phyloP scores from a whole-genome alignment of 1,284 basidiomycete genomes.

The Rhodofomes roseus region DNA sequence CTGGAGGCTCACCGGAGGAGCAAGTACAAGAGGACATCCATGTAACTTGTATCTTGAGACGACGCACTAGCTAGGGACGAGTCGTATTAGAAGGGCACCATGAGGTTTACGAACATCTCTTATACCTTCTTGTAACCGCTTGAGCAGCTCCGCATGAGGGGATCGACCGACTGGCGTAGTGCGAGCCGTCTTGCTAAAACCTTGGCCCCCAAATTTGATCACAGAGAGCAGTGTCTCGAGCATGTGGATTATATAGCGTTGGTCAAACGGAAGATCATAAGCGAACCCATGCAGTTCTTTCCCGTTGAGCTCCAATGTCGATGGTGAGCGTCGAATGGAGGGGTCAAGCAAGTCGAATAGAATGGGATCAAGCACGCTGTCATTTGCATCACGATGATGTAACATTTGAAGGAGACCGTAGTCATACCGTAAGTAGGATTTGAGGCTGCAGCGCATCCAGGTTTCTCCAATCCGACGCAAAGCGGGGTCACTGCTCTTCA shows the following conservation, averaged over 20 bases:
- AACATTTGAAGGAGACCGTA: constrained; percentile 4
- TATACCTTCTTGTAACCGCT: constrained; percentile 58
- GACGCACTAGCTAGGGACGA: constrained; percentile 45
- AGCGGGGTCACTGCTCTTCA: constrained; percentile 73
- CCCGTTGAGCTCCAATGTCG: constrained; percentile 51
- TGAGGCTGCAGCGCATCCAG: constrained; percentile 94
- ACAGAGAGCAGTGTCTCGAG: constrained; percentile 78
- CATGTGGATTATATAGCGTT: constrained; percentile 66
- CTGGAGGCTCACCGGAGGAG: constrained; percentile 51
- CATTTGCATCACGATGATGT: constrained; percentile 25
- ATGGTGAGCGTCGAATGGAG: constrained; percentile 49
- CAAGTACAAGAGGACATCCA: constrained; percentile 70
- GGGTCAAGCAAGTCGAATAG: constrained; percentile 78
- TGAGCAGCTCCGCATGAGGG: constrained; percentile 51
- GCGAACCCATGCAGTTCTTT: constrained; percentile 62
- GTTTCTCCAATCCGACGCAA: constrained; percentile 82
- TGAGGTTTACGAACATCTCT: neutral
- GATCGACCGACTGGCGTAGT: constrained; percentile 60
- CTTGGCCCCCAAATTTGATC: constrained; percentile 84
- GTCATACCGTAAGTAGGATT: constrained; percentile 80
- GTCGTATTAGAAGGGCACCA: constrained; percentile 13
- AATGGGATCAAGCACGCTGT: constrained; percentile 80
- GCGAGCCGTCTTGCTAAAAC: constrained; percentile 71
- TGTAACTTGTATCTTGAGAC: constrained; percentile 57
- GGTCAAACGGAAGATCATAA: constrained; percentile 78